A percentile compares a stretch with the other conserved stretches of the same genome.
These are phyloP conservation scores for Coemansia sp. DNA, from an alignment of 192 early-diverging fungal genomes.

Conservation along the genomic window DNA sequence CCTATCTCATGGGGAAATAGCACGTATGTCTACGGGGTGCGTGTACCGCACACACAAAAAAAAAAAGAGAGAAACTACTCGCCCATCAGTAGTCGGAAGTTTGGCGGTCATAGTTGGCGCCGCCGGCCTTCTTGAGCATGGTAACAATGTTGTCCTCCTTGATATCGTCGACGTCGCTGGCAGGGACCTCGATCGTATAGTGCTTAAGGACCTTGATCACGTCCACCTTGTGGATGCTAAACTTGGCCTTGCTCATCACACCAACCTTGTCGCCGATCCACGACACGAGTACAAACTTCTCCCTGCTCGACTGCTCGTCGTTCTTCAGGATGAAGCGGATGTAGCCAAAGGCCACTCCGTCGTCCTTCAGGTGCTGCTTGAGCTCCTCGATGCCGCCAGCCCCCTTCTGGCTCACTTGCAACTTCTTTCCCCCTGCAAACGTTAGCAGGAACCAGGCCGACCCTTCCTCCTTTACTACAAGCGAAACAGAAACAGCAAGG, in stretches of 20 bases:
- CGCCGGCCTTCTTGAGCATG: conserved; percentile 63
- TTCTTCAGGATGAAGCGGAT: conserved; percentile 51
- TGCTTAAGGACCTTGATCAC: conserved; percentile 64
- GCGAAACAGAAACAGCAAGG: no score
- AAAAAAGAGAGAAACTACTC: no score
- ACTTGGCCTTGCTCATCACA: conserved; percentile 74
- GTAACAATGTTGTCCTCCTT: conserved; percentile 54
- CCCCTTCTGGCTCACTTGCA: conserved; percentile 37
- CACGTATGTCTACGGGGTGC: no score
- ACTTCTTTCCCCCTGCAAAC: conserved; percentile 48
- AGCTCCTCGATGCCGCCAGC: conserved; percentile 63
- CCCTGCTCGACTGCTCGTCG: conserved; percentile 54
- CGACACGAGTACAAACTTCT: conserved; percentile 58
- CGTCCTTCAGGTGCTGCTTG: conserved; percentile 49
- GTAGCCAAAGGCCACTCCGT: conserved; percentile 76
- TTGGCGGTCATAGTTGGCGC: conserved; percentile 49
- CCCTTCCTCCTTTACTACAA: conserved; percentile 49
- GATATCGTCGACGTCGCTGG: conserved; percentile 55
- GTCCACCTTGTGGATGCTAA: conserved; percentile 69
- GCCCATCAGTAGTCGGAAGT: conserved; percentile 39
- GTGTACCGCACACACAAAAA: no score
- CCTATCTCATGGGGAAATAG: conserved; percentile 22
- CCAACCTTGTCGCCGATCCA: conserved; percentile 67
- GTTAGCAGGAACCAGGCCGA: conserved; percentile 59
- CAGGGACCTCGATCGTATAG: conserved; percentile 71